phyloP scores from a whole-genome alignment of 148 eudicot genomes.

The Spergularia marina region DNA sequence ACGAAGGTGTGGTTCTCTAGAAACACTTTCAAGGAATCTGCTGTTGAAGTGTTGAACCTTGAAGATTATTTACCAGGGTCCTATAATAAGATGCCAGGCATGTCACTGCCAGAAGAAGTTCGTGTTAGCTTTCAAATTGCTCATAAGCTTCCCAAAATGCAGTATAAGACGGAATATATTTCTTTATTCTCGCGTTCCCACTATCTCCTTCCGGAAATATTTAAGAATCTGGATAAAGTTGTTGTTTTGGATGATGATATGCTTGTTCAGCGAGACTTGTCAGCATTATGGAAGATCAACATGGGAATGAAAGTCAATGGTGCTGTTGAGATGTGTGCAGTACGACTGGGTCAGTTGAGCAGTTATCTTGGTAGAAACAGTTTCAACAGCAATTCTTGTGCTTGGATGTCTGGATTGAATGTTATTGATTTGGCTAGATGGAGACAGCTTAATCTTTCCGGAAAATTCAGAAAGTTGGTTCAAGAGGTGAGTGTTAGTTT shows the following conservation, averaged over 20 bases:
- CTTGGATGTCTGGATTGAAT: constrained; percentile 95
- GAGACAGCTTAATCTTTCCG: constrained; percentile 66
- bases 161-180: constrained; percentile 54
- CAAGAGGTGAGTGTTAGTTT: constrained; percentile 52
- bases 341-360: constrained; percentile 59
- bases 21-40: constrained; percentile 63
- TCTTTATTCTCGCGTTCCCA: constrained; percentile 79
- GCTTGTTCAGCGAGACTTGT: constrained; percentile 78
- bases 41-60: constrained; percentile 71
- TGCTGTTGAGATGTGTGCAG: constrained; percentile 66
- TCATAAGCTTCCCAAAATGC: constrained; percentile 43
- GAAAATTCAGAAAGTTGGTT: constrained; percentile 52
- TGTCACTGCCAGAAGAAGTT: constrained; percentile 68
- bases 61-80: constrained; percentile 40
- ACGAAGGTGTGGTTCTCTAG: constrained; percentile 81
- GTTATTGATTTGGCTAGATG: constrained; percentile 74
- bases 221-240: constrained; percentile 58
- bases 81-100: constrained; percentile 35
- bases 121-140: constrained; percentile 61
- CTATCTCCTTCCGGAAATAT: constrained; percentile 74
- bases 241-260: constrained; percentile 88
- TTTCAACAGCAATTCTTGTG: constrained; percentile 55
- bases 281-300: constrained; percentile 68
- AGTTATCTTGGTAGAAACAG: constrained; percentile 45
- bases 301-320: constrained; percentile 82